Conservation (phyloP, 208 protist genomes). For the Wallacemonas rigidus region DNA sequence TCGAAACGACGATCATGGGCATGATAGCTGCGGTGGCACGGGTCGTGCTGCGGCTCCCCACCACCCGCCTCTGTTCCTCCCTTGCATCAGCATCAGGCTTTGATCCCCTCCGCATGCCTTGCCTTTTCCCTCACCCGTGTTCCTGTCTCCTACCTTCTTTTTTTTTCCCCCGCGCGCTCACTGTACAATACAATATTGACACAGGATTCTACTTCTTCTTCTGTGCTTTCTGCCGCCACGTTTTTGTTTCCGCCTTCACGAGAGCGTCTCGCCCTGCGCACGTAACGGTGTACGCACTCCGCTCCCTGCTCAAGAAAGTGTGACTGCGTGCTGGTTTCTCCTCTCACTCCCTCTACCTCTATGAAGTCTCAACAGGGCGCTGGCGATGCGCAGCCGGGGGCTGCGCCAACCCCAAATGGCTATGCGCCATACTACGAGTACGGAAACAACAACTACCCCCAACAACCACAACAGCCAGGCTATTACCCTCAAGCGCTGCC, state of each 20-base stretch:
- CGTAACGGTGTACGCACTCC: too few species aligned
- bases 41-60: too few species aligned
- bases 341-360: too few species aligned
- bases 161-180: background rate
- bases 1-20: too few species aligned
- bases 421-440: constrained; percentile 21
- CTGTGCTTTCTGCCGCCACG: background rate
- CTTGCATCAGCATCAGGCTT: background rate
- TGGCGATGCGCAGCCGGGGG: background rate
- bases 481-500: constrained; percentile 9
- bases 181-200: background rate
- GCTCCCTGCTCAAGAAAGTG: too few species aligned
- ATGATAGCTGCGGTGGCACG: too few species aligned
- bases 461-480: background rate
- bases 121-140: background rate
- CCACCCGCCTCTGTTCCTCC: too few species aligned
- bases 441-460: constrained; percentile 9
- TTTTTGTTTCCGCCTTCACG: background rate
- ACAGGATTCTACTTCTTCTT: background rate
- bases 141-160: background rate
- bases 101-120: background rate
- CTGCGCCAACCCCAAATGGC: constrained; percentile 4
- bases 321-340: too few species aligned
- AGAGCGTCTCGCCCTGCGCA: background rate
- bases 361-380: background rate